Evolutionary conservation across 1,284 basidiomycete genomes (phyloP), one percentile per base, ranked within the genome.

Genomic region (Heterobasidion annosum): DNA sequence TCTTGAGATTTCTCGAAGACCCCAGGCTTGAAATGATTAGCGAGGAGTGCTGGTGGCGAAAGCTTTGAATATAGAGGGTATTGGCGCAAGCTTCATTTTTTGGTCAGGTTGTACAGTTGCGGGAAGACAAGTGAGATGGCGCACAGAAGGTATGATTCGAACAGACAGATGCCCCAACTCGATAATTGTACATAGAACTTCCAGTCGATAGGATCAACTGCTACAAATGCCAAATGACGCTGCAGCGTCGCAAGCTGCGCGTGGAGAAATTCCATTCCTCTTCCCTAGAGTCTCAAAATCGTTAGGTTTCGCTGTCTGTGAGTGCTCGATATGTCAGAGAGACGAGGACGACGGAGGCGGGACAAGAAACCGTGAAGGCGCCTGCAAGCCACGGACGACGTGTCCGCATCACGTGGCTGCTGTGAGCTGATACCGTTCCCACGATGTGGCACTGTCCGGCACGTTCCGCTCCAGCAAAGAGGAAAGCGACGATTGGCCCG

Each of bases 1-100:
- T 75, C 71, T 68, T 98, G 95, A 0, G 93, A 94, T 65, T 97
- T 97, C 57, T 82, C 72, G 69, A 94, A 97, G 7, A 85, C 85
- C 1, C 88, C 82, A 15, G 74, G 67, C 7, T 79, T 77, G 60
- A 97, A 88, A 65, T 96, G 88, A 0, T 71, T 70, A 0, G 80
- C 82, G 3, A 98, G 80, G 1, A 82, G 85, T 0, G 79, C 67
- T 0, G 94, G 95, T 0, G 94, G 92, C n/a, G 77, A 72, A 0
- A 77, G 79, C 61, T 87, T 88, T 1, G 80, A 83, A 68, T 93
- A 96, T 51, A 91, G 74, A 2, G 87, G 87, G 64, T 92, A 88
- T 69, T 98, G 95, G 10, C 93, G 85, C 35, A 45, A 55, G 50
- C 12, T 55, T 48, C 15, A 48, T 16, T 13, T 43, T 13, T 43